phyloP scores from a whole-genome alignment of 331 rosid genomes.

The Spiraea crenata region DNA sequence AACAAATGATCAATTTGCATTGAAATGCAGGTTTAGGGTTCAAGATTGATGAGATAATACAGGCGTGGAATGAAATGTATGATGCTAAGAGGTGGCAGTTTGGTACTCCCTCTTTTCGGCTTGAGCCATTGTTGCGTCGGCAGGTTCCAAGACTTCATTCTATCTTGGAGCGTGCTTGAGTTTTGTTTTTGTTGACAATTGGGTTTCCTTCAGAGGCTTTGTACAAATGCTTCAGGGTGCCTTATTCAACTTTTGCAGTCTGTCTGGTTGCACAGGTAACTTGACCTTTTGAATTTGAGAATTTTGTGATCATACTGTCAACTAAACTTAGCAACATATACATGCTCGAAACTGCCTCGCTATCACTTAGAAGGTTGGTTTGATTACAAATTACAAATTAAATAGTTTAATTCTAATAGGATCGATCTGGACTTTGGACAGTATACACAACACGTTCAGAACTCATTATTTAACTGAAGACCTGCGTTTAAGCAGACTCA shows the following conservation, averaged over 20 bases:
- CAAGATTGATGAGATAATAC: constrained; percentile 91
- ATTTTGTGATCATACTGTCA: not conserved
- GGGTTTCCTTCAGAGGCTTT: constrained; percentile 21
- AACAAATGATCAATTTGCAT: constrained; percentile 13
- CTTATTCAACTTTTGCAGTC: constrained; percentile 26
- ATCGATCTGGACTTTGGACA: not conserved
- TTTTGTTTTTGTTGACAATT: constrained; percentile 4
- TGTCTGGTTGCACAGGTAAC: constrained; percentile 17
- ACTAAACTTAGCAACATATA: not conserved
- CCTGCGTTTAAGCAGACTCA: not conserved
- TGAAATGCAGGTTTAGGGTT: constrained; percentile 64
- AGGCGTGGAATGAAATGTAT: constrained; percentile 98
- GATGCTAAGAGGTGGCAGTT: constrained; percentile 97
- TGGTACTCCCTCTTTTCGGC: constrained; percentile 87
- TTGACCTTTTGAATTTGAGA: not conserved
- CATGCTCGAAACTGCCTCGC: not conserved
- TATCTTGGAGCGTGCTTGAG: constrained; percentile 64
- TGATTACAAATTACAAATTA: not conserved
- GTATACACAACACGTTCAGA: not conserved
- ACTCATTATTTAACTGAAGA: not conserved
- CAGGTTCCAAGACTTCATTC: constrained; percentile 83
- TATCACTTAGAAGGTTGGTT: not conserved
- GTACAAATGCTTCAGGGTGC: constrained; percentile 18
- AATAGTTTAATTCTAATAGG: not conserved
- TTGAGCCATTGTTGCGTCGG: constrained; percentile 93